phyloP scores from a whole-genome alignment of 176 grass and related monocot genomes.

The Oryza glumipatula region DNA sequence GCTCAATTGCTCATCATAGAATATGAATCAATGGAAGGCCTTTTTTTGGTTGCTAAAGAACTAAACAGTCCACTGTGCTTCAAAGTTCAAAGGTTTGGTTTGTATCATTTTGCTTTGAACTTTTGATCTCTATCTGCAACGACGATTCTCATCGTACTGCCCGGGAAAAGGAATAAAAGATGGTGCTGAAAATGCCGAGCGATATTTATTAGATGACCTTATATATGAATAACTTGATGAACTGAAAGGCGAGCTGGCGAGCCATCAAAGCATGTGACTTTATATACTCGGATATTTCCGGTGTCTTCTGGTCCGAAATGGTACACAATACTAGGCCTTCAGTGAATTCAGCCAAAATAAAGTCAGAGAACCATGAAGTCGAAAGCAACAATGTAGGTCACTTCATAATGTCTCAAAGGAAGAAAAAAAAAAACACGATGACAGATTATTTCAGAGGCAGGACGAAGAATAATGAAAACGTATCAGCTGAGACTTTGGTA shows the following conservation, averaged over 20 bases:
- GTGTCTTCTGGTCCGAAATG: neutral
- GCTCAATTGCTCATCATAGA: neutral
- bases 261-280: neutral
- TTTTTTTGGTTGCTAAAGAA: neutral
- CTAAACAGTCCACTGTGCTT: neutral
- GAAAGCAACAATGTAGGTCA: neutral
- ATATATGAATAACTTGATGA: neutral
- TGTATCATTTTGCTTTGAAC: neutral
- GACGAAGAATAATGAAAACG: neutral
- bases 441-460: neutral
- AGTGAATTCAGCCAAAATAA: constrained; percentile 1
- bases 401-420: neutral
- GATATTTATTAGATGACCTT: neutral
- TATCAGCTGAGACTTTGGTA: neutral
- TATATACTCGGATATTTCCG: neutral
- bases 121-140: neutral
- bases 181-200: no score
- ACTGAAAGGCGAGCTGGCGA: constrained; percentile 1
- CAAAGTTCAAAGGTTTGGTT: neutral
- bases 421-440: neutral
- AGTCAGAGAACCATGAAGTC: neutral
- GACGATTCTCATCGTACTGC: neutral
- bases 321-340: neutral
- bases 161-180: neutral
- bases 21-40: neutral